Evolutionary conservation across 2,329 filamentous ascomycete genomes (phyloP), one percentile per base, ranked within the genome.

Genomic region (Cylindrodendrum hubeiense): DNA sequence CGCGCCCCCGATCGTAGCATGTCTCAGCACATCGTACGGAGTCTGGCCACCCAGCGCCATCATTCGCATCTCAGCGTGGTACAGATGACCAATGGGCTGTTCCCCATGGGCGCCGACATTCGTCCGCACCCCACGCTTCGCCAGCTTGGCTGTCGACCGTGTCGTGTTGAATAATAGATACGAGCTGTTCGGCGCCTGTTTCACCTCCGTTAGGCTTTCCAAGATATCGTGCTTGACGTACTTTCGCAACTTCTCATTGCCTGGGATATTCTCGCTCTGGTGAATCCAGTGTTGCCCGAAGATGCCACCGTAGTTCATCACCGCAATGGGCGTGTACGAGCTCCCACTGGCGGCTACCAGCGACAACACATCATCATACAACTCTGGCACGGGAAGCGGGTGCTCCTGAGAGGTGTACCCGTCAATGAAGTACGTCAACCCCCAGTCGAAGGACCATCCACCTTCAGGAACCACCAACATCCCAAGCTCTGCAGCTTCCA

Each of bases 371-470:
- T 55, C 52, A 26, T 55, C 52, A 28, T 55, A 55, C 9, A 55
- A 10, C 6, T 19, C 8, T 13, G 52, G 52, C 5, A 55, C 13
- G 10, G 52, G 52, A 3, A 55, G 5, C 4, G 52, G 39, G 39
- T 55, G 52, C 15, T 55, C 52, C 7, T 21, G 24, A 22, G 52
- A 15, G 4, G 52, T 55, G n/a, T 55, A 55, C 4, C 52, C 39
- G 26, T 55, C 52, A 8, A 55, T 55, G 39, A 55, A 30, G n/a
- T 55, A 55, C 3, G 52, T 55, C 26, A 55, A 19, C 3, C 15
- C 52, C 52, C 52, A 55, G 24, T 55, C 52, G 22, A 55, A 44
- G n/a, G 52, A 55, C 52, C 52, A 55, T 5, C 52, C 39, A 8
- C 52, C 52, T 28, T 55, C 52, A 3, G 52, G 52, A 0, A 55